Evolutionary conservation across 139 green algal genomes (phyloP).

Genomic region (Chlorella sp.): DNA sequence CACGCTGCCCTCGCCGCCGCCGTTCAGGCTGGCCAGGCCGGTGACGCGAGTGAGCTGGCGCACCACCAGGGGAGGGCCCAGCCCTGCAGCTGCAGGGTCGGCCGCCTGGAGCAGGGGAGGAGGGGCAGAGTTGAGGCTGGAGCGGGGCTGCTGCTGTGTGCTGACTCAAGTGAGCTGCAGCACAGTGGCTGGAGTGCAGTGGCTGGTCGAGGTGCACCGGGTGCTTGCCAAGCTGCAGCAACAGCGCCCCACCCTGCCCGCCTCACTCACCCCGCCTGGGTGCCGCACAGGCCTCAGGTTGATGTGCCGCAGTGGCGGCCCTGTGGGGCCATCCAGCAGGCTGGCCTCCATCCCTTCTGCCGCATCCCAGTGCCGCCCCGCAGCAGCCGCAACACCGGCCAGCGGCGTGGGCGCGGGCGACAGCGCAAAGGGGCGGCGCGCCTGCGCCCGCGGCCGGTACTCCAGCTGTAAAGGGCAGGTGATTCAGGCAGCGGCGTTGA

Average conservation of each 20-base stretch:
- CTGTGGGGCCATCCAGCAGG: background rate
- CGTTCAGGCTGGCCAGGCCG: background rate
- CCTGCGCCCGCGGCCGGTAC: conserved; percentile 10
- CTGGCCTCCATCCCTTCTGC: background rate
- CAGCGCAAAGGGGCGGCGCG: conserved; percentile 10
- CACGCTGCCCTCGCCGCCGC: background rate
- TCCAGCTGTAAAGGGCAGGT: conserved; percentile 12
- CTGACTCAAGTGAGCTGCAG: no score
- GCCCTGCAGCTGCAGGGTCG: background rate
- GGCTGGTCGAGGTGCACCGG: no score
- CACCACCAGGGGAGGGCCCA: conserved; percentile 29
- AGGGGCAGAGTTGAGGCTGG: no score
- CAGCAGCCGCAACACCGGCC: background rate
- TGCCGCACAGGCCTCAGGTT: no score
- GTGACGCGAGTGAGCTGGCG: conserved; percentile 27
- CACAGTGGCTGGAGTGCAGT: no score
- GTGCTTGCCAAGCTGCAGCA: no score
- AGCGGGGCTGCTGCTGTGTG: no score
- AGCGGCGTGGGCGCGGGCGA: conserved; percentile 5
- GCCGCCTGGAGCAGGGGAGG: background rate
- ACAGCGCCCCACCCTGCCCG: background rate
- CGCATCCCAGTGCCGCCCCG: conserved; percentile 1
- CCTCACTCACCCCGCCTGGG: background rate
- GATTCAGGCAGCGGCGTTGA: no score
- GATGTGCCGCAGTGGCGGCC: background rate